Base-by-base conservation (phyloP, 2,329 filamentous ascomycete species). In the Tolypocladium tundrense region DNA sequence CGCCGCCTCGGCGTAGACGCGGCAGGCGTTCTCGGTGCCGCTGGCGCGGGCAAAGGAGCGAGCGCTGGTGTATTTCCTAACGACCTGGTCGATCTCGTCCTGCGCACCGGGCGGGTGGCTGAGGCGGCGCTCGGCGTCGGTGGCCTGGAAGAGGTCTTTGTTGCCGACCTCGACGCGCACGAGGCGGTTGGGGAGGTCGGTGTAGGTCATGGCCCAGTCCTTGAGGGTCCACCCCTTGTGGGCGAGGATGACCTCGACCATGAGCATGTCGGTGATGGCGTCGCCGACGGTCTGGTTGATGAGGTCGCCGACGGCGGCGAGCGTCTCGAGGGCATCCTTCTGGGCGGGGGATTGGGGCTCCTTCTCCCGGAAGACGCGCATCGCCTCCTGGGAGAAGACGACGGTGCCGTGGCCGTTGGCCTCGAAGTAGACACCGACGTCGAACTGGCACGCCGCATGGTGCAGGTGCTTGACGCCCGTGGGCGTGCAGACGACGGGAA, bases 281-380 rank as follows among this genome's bases (percentile, higher is more conserved):
- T 99, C 94, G 56, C 94, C 94, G 53, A 97, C 93, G 1, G 94
- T 94, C 78, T 99, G 94, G 80, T 99, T 99, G 79, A 99, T 96
- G 62, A 99, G 82, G 66, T 97, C 90, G 55, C 88, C 88, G 57
- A 96, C 82, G 13, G 91, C 92, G 56, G 84, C 81, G 1, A 99
- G 86, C 10, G 87, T 91, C 57, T 96, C 89, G 16, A 97, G 83
- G 2, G 93, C 90, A 66, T 91, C 88, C 70, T 93, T 89, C 73
- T 97, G 92, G 8, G 90, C 93, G 0, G 94, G 93, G 0, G 91
- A 96, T 72, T 95, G 88, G 7, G 94, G 92, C 69, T 91, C 83
- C 60, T 88, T 88, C 66, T 84, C 88, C 64, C 81, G 82, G 75
- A 99, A 95, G 54, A 84, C 81, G 65, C 88, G 87, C 53, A 93